Conservation (phyloP, 352 stramenopile genomes). For the Phytophthora melonis region DNA sequence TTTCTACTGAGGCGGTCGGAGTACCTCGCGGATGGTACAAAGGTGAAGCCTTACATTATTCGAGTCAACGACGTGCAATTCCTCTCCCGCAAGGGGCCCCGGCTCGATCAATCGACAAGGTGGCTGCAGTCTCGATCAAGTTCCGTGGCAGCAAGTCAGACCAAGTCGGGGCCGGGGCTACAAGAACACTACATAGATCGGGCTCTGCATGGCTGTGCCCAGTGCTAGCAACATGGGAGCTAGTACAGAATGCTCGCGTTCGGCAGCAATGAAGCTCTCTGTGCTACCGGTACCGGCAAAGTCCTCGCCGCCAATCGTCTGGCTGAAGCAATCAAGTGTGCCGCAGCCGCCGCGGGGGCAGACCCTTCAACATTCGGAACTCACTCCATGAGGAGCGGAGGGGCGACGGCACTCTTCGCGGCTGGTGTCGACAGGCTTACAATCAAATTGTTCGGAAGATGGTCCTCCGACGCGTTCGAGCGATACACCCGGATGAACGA, state of each 20-base stretch:
- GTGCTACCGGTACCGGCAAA: background rate
- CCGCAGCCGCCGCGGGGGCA: no score
- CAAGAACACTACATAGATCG: slow-evolving; percentile 10
- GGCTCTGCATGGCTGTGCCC: slow-evolving; percentile 14
- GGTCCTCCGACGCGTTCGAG: background rate
- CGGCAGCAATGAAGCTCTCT: background rate
- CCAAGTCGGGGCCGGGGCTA: background rate
- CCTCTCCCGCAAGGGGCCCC: background rate
- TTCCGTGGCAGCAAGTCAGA: slow-evolving; percentile 18
- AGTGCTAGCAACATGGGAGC: slow-evolving; percentile 11
- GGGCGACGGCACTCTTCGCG: background rate
- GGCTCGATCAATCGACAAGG: background rate
- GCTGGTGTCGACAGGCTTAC: background rate
- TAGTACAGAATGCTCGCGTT: background rate
- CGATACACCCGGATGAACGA: background rate
- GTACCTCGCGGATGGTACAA: slow-evolving; percentile 13
- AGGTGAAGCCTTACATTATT: slow-evolving; percentile 15
- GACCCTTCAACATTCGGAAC: background rate
- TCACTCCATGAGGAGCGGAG: background rate
- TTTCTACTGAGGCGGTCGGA: slow-evolving; percentile 18
- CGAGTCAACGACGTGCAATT: background rate
- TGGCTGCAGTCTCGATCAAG: slow-evolving; percentile 3
- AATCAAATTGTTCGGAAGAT: background rate
- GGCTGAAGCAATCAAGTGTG: background rate
- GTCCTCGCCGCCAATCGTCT: background rate